These are phyloP conservation scores for Aspergillus phoenicis DNA, from an alignment of 2,329 filamentous ascomycete genomes.

Conservation along the genomic window DNA sequence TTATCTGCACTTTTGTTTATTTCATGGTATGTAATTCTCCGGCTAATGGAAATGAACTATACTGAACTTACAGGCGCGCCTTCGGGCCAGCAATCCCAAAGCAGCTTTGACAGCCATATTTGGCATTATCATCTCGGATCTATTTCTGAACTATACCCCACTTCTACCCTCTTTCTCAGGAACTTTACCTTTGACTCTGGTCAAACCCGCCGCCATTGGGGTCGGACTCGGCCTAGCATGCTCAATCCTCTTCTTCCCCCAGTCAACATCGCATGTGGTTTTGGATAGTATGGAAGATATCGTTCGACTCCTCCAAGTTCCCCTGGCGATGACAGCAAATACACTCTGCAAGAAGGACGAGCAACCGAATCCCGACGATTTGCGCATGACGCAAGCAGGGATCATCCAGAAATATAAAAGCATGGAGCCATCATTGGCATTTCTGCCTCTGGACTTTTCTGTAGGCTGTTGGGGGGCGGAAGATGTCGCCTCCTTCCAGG, in stretches of 20 bases:
- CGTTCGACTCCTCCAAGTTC: conserved; percentile 29
- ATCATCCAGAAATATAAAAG: conserved; percentile 43
- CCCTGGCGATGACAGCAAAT: conserved; percentile 34
- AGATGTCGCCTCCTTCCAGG: conserved; percentile 45
- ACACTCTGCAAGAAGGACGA: conserved; percentile 22
- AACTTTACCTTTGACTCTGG: conserved; percentile 43
- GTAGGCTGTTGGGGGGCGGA: conserved; percentile 50
- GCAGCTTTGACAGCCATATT: conserved; percentile 50
- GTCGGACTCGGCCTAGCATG: conserved; percentile 50
- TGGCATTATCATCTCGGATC: conserved; percentile 50
- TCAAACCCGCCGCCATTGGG: conserved; percentile 52
- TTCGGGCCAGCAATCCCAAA: conserved; percentile 52
- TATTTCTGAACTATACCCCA: conserved; percentile 51
- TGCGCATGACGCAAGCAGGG: conserved; percentile 35
- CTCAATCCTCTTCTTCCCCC: conserved; percentile 52
- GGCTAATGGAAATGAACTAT: not conserved
- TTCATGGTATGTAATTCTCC: conserved; percentile 28
- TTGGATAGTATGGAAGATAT: conserved; percentile 39
- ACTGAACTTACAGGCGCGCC: conserved; percentile 36
- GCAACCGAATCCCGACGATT: conserved; percentile 20
- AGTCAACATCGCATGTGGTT: conserved; percentile 52
- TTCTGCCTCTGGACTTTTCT: conserved; percentile 53
- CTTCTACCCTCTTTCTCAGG: conserved; percentile 46
- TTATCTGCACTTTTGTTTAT: conserved; percentile 52
- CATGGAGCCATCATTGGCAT: conserved; percentile 45